Evolutionary conservation across 1,284 basidiomycete species (phyloP).

Genomic region (Tilletia caries): DNA sequence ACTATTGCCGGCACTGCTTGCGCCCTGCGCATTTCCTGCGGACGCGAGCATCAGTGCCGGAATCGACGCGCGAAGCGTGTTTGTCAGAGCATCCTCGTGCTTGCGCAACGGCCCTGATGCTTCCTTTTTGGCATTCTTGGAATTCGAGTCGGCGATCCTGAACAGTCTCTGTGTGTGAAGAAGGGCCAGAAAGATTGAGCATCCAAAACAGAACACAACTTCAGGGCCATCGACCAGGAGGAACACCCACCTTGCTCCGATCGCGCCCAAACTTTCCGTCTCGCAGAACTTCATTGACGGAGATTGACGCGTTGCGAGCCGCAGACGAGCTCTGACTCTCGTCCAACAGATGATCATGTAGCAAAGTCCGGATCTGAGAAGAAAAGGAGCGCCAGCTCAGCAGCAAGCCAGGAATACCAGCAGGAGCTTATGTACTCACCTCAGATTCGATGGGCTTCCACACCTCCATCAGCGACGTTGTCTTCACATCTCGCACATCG

Average conservation of each 20-base stretch:
- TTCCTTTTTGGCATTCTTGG: constrained; percentile 65
- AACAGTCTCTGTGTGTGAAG: constrained; percentile 67
- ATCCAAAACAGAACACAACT: neutral
- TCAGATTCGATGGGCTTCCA: constrained; percentile 88
- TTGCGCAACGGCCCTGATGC: constrained; percentile 60
- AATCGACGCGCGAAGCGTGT: constrained; percentile 67
- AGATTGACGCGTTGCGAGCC: constrained; percentile 75
- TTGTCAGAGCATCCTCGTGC: constrained; percentile 81
- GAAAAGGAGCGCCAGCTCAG: neutral
- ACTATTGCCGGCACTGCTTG: neutral
- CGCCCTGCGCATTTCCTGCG: neutral
- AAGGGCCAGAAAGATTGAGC: neutral
- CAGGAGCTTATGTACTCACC: constrained; percentile 28
- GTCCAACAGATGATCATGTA: constrained; percentile 86
- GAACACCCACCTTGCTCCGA: constrained; percentile 53
- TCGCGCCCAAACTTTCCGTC: constrained; percentile 39
- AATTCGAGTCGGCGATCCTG: constrained; percentile 82
- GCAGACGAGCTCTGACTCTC: constrained; percentile 74
- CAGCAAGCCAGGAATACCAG: too few species aligned
- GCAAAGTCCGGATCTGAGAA: constrained; percentile 62
- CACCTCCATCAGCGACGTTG: constrained; percentile 67
- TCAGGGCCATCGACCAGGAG: neutral
- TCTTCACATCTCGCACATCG: constrained; percentile 3
- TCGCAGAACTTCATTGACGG: constrained; percentile 83
- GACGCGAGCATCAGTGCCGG: constrained; percentile 4